Conservation (phyloP, 306 rosid genomes). For the Cucumis cinereus region DNA sequence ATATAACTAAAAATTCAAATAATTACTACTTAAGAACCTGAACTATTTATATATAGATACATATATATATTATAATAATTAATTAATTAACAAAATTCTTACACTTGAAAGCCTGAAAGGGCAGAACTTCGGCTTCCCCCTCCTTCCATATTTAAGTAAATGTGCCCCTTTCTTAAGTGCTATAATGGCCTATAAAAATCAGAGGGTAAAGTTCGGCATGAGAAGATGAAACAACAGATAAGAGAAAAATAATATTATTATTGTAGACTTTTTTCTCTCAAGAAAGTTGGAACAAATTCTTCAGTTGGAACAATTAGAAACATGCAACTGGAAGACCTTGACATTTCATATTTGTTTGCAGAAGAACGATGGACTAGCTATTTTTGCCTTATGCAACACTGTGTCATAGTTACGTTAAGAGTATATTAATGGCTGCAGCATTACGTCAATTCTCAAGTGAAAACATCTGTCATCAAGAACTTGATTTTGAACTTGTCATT, state of each 20-base stretch:
- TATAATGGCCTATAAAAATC: constrained; percentile 50
- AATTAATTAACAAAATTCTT: constrained; percentile 18
- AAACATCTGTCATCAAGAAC: background rate
- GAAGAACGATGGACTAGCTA: background rate
- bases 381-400: background rate
- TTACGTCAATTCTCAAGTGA: background rate
- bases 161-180: constrained; percentile 87
- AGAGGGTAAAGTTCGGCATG: background rate
- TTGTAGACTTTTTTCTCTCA: background rate
- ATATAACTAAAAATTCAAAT: background rate
- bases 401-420: background rate
- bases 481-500: background rate
- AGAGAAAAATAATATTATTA: background rate
- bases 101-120: constrained; percentile 90
- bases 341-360: background rate
- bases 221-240: background rate
- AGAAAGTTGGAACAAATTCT: background rate
- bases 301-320: background rate
- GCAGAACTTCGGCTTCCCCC: constrained; percentile 97
- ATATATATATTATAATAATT: background rate
- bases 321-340: background rate
- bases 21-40: background rate
- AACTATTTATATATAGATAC: background rate
- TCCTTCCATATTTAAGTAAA: constrained; percentile 81
- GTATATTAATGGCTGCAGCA: background rate